Base-by-base conservation (phyloP, 345 rosid species). In the Pistacia atlantica region DNA sequence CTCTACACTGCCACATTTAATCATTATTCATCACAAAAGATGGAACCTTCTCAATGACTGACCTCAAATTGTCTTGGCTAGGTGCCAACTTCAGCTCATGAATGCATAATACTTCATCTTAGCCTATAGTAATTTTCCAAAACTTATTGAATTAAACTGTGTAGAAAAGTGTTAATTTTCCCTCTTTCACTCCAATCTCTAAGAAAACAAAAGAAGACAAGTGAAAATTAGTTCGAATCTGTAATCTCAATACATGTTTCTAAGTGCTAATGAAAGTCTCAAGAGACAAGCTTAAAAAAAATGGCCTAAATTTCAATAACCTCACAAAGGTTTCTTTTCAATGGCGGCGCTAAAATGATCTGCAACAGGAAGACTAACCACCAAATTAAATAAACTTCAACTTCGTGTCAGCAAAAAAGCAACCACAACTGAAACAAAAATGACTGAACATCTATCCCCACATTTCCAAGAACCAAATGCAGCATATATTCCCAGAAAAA, bases 41-140 rank as follows among this genome's bases (percentile, higher is more conserved):
- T n/a, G 10, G 48, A 70, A 54, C 33, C 20, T 13, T 55, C 68
- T 48, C 33, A 63, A 62, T 73, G 76, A 62, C 60, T 46, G 25
- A n/a, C 51, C 64, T 70, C 42, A 61, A 2, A 72, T n/a, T 46
- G 16, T 2, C 8, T 8, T 4, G 2, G 9, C 63, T 33, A 11
- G 20, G 13, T 33, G 67, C 28, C 5, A 3, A 28, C 45, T 38
- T 72, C 1, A 59, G 18, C 28, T 16, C 45, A 17, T 17, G 38
- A 60, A 72, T 28, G 11, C 13, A 31, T 62, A 49, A 8, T 5
- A 42, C 0, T 42, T 1, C 9, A 42, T 42, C 46, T 42, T 42
- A 42, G 6, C 28, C 64, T 31, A 48, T 11, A 63, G 61, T 11
- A 13, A 33, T 17, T 73, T 73, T 61, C 22, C 58, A 25, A 18